These are phyloP conservation scores for Coleophoma eucalyptorum DNA, from an alignment of 2,329 filamentous ascomycete species.

Conservation along the genomic window DNA sequence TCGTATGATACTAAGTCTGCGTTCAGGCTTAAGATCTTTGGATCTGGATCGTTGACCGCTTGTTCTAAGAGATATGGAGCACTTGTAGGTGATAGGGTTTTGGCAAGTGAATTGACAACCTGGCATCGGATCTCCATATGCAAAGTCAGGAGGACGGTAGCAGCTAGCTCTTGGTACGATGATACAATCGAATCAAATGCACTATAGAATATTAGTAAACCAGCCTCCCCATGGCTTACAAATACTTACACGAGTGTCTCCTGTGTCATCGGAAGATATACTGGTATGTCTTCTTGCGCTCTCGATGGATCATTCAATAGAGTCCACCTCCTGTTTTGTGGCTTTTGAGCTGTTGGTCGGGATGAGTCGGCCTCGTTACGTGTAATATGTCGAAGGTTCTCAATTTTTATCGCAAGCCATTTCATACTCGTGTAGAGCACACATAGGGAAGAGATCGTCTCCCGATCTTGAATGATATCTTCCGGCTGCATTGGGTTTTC, in stretches of 20 bases:
- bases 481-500: constrained; percentile 65
- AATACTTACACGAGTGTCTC: constrained; percentile 72
- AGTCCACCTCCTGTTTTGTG: constrained; percentile 72
- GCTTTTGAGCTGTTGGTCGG: constrained; percentile 28
- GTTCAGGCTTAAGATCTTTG: constrained; percentile 79
- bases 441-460: constrained; percentile 80
- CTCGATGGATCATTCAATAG: constrained; percentile 63
- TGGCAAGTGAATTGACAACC: constrained; percentile 73
- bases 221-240: neutral
- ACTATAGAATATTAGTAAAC: constrained; percentile 33
- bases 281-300: constrained; percentile 56
- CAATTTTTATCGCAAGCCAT: constrained; percentile 85
- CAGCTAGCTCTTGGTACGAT: constrained; percentile 77
- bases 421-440: constrained; percentile 96
- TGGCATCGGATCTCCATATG: constrained; percentile 87
- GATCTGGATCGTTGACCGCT: constrained; percentile 72
- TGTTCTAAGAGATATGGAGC: constrained; percentile 65
- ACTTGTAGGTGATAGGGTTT: constrained; percentile 55
- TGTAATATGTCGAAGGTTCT: constrained; percentile 79
- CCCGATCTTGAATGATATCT: constrained; percentile 86
- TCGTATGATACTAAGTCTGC: constrained; percentile 83
- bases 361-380: constrained; percentile 66
- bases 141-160: constrained; percentile 75
- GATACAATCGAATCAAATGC: constrained; percentile 84
- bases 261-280: constrained; percentile 83